Percentiles rank a stretch among this genome's conserved stretches.
These are phyloP conservation scores for Stagonosporopsis tanaceti DNA, from an alignment of 2,329 filamentous ascomycete species.

Conservation along the genomic window DNA sequence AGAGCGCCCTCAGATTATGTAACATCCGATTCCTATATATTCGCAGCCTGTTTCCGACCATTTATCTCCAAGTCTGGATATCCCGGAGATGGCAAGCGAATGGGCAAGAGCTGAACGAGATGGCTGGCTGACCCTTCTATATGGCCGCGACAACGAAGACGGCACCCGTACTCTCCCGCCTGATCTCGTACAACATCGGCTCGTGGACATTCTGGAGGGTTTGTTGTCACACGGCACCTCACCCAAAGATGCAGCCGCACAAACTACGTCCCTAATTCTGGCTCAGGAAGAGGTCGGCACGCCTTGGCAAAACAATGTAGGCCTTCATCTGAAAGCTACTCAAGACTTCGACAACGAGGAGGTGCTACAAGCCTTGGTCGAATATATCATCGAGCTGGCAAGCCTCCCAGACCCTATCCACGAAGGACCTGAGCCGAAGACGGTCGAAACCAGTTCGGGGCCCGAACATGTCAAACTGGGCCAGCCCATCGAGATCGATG, in stretches of 20 bases:
- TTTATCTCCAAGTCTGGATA: not conserved
- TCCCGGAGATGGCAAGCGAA: not conserved
- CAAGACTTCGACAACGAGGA: conserved; percentile 1
- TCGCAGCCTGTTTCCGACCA: not conserved
- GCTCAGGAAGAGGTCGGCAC: not conserved
- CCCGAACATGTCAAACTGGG: not conserved
- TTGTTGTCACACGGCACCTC: not conserved
- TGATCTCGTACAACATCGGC: not conserved
- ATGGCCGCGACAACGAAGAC: not conserved
- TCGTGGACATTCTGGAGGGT: not conserved
- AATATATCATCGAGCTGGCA: conserved; percentile 15
- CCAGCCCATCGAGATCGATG: not conserved
- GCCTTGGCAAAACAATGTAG: not conserved
- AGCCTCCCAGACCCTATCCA: conserved; percentile 15
- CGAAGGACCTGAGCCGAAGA: not conserved
- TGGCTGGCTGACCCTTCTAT: conserved; percentile 4
- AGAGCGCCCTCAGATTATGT: not conserved
- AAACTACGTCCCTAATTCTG: not conserved
- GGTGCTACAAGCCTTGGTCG: not conserved
- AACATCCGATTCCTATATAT: not conserved
- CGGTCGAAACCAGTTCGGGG: not conserved
- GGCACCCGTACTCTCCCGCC: not conserved
- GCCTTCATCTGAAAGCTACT: not conserved
- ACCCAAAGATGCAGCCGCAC: not conserved
- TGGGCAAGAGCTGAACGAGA: not conserved